A percentile compares a stretch with the other conserved stretches of the same genome.
These are phyloP conservation scores for Cryptosporidium ubiquitum DNA, from an alignment of 169 alveolate genomes.

Conservation along the genomic window DNA sequence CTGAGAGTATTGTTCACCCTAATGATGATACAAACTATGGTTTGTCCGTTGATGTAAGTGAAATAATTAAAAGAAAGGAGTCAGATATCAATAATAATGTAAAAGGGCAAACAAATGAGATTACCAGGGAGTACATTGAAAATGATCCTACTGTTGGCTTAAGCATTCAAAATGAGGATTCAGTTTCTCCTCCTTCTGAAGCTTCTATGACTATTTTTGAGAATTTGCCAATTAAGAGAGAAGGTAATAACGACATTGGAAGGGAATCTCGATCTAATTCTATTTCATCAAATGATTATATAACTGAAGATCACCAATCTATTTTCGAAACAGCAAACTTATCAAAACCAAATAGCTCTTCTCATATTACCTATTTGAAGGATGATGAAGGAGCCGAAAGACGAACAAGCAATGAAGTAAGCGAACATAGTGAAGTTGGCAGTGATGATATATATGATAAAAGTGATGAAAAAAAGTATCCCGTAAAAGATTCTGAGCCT, in stretches of 20 bases:
- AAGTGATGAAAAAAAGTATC: background rate
- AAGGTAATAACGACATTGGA: background rate
- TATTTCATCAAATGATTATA: background rate
- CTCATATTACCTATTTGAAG: background rate
- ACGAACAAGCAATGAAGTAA: conserved; percentile 29
- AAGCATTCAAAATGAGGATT: conserved; percentile 27
- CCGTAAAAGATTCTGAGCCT: background rate
- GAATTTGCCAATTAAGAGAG: conserved; percentile 39
- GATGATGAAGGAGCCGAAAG: background rate
- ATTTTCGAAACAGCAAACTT: conserved; percentile 39
- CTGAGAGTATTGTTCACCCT: background rate
- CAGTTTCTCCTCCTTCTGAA: conserved; percentile 59
- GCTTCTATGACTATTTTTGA: conserved; percentile 62
- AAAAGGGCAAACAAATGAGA: background rate
- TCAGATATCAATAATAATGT: background rate
- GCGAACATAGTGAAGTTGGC: background rate
- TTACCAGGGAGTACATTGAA: background rate
- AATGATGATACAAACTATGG: background rate
- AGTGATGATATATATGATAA: background rate
- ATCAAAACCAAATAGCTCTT: conserved; percentile 19
- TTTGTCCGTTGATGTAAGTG: background rate
- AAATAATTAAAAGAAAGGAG: conserved; percentile 9
- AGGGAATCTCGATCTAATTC: background rate
- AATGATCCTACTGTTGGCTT: background rate
- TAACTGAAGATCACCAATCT: conserved; percentile 1